Base-by-base conservation (phyloP, 176 grass and related monocot genomes). In the Oryza coarctata region DNA sequence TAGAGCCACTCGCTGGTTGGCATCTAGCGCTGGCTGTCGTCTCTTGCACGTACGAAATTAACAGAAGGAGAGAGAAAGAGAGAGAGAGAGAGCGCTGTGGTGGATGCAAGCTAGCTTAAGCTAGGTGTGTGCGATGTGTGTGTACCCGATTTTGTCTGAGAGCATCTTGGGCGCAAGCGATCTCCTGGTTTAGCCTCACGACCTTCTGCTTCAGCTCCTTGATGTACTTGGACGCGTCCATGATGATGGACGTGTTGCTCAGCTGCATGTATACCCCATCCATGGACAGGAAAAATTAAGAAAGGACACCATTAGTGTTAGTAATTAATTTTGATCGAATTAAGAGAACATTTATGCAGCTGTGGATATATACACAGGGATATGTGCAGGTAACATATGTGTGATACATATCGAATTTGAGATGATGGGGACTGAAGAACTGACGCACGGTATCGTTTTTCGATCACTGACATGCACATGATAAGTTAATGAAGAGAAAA, bases 161-260 rank as follows among this genome's bases (percentile, higher is more conserved):
- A 14, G 77, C 70, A 41, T 86, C 87, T 40, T 94, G 90, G 1
- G 74, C 90, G 45, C 83, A 89, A 25, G 91, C 73, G 47, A 96
- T 93, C 78, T 99, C 97, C 69, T 95, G 91, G 34, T 99, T 99
- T 77, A 99, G 76, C 89, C 90, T 94, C 61, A 77, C 82, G 13
- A 96, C 89, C 73, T 99, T 99, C 85, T 96, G 93, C 87, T 99
- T 95, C 85, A 99, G 73, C 83, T 96, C 97, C 77, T 89, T 85
- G 85, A 99, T 99, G 78, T 99, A 99, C 31, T 84, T 91, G 25
- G 93, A 94, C 27, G 97, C 97, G 82, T 99, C 97, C 77, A 99
- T 65, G 58, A 99, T 88, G 74, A 99, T 96, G 6, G 97, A 93
- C 28, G 97, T 74, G 23, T 96, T 86, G 70, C 82, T 99, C 69